These are phyloP conservation scores for Cicer judaicum DNA, from an alignment of 306 rosid species.

Conservation along the genomic window DNA sequence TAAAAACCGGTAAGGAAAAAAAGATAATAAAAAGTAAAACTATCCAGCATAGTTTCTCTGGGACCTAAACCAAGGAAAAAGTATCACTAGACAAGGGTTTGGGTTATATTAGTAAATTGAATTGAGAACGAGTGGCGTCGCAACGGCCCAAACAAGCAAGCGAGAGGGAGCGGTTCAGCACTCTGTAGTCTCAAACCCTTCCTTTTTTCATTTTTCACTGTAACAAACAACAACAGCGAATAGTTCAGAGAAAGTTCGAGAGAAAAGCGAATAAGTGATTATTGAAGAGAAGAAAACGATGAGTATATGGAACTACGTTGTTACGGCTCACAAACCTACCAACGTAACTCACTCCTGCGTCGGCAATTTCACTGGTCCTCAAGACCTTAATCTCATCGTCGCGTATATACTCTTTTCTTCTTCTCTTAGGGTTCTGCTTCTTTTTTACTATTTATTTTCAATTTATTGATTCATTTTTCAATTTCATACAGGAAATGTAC, in stretches of 20 bases:
- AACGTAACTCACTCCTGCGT: conserved; percentile 95
- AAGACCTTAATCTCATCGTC: conserved; percentile 91
- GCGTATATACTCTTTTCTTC: conserved; percentile 53
- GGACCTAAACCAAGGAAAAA: conserved; percentile 2
- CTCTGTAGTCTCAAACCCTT: background rate
- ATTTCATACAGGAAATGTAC: conserved; percentile 83
- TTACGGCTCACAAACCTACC: conserved; percentile 98
- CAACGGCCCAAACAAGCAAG: background rate
- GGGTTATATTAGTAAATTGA: conserved; percentile 1
- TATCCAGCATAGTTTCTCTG: background rate
- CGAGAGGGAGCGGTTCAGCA: background rate
- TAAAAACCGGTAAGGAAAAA: too few species aligned
- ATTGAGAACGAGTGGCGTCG: background rate
- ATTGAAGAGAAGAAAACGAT: conserved; percentile 49
- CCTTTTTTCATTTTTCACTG: background rate
- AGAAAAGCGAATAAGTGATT: background rate
- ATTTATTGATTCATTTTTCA: background rate
- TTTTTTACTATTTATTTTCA: background rate
- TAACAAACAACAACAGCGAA: background rate
- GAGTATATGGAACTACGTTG: conserved; percentile 98
- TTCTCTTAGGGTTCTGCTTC: conserved; percentile 43
- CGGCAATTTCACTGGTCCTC: conserved; percentile 94
- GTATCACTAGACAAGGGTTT: background rate
- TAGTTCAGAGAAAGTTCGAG: background rate
- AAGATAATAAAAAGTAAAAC: too few species aligned